Base-by-base conservation (phyloP, 345 rosid genomes). In the Hypericum perforatum region DNA sequence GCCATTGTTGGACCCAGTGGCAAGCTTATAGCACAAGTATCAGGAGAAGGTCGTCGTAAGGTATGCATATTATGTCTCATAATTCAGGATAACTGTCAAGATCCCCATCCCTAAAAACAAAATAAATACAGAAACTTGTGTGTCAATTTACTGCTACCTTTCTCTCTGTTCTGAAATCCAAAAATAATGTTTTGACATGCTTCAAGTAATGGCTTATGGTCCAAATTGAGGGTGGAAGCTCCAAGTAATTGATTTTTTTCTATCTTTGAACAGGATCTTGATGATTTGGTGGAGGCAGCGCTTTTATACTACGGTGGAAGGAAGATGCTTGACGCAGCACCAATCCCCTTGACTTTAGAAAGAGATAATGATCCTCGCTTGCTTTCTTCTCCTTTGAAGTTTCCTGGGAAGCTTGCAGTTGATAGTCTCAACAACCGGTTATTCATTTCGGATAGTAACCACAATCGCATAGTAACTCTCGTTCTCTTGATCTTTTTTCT, bases 371-470 rank as follows among this genome's bases (percentile, higher is more conserved):
- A 86, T 71, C 82, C 87, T 32, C 92, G 89, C 62, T 74, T 84
- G 47, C 60, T 71, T 16, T 70, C 81, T 11, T 86, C 96, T 64
- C 98, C 92, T 48, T 60, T 91, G 77, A 91, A 91, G 76, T 91
- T 82, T 74, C 98, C 96, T 2, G 92, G 98, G 53, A 91, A 91
- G 78, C 67, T 91, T 76, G 92, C 92, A 0, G 63, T 87, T 61
- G 98, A 91, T 75, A 59, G 72, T 41, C 82, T 86, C 68, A 90
- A 86, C 77, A 84, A 80, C 52, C 75, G 98, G 42, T 81, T 90
- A 37, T 91, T 91, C 75, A 84, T 91, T 68, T 87, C 96, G 44
- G 98, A 91, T 68, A 84, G 98, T 70, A 86, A 91, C 74, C 98
- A 91, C 62, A 86, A 91, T 74, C 89, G 96, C 63, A 82, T 86